These are phyloP conservation scores for Mycena pura DNA, from an alignment of 768 basidiomycete species.

Conservation along the genomic window DNA sequence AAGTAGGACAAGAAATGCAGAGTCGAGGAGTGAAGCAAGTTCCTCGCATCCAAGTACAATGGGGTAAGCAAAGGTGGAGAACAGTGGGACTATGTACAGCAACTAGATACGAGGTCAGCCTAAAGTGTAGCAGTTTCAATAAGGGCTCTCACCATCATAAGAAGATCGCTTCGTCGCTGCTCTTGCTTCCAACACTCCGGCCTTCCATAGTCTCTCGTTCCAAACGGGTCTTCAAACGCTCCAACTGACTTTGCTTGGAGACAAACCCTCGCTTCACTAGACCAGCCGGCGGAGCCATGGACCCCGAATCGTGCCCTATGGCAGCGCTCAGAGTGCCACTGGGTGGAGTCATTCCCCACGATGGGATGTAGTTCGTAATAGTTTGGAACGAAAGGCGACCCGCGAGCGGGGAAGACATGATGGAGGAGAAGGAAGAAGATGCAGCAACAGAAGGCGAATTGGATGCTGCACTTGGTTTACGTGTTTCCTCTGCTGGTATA, in stretches of 20 bases:
- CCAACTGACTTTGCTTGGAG: constrained; percentile 70
- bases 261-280: constrained; percentile 52
- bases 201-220: constrained; percentile 41
- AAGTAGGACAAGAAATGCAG: constrained; percentile 5
- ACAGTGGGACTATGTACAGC: constrained; percentile 5
- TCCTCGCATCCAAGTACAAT: constrained; percentile 7
- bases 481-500: constrained; percentile 26
- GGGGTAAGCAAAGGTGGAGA: neutral
- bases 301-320: constrained; percentile 21
- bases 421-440: constrained; percentile 51
- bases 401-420: constrained; percentile 59
- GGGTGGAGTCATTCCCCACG: constrained; percentile 53
- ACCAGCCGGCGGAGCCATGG: constrained; percentile 30
- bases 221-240: constrained; percentile 64
- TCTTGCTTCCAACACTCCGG: constrained; percentile 45
- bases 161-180: constrained; percentile 44
- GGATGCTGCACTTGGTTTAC: constrained; percentile 19
- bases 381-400: constrained; percentile 66
- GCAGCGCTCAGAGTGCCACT: constrained; percentile 17
- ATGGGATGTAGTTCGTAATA: constrained; percentile 66
- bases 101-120: neutral
- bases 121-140: neutral
- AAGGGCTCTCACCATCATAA: constrained; percentile 44
- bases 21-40: constrained; percentile 8
- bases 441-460: constrained; percentile 28